These are phyloP conservation scores for Coprinopsis cinerea DNA, from an alignment of 768 basidiomycete genomes.

Conservation along the genomic window DNA sequence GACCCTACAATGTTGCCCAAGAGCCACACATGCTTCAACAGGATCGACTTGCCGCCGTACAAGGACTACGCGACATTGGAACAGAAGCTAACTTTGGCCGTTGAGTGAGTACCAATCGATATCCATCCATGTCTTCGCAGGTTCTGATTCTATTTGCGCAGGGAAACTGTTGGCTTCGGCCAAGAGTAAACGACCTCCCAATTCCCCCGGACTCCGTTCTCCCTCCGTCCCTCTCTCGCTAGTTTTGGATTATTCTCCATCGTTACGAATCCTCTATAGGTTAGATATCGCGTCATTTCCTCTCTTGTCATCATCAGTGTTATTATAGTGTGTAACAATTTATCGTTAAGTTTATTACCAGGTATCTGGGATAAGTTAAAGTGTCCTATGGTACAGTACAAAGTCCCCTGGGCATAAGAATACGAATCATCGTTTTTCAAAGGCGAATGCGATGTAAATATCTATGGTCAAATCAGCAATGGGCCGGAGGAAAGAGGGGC, in stretches of 20 bases:
- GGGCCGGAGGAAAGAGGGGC: background rate
- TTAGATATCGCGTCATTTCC: too few relatives aligned
- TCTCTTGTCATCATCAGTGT: background rate
- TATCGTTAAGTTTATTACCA: background rate
- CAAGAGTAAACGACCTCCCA: constrained; percentile 58
- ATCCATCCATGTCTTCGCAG: background rate
- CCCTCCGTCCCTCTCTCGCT: background rate
- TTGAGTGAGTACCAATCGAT: constrained; percentile 61
- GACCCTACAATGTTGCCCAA: constrained; percentile 96
- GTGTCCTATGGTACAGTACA: too few relatives aligned
- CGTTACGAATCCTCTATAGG: too few relatives aligned
- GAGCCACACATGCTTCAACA: constrained; percentile 94
- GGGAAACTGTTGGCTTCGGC: constrained; percentile 92
- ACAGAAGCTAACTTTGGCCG: constrained; percentile 90
- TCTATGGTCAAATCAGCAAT: constrained; percentile 41
- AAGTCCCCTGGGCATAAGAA: too few relatives aligned
- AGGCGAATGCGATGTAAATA: constrained; percentile 90
- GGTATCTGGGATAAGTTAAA: too few relatives aligned
- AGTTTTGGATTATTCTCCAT: too few relatives aligned
- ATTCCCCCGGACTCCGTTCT: background rate
- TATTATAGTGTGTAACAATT: background rate
- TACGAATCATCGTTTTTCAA: constrained; percentile 65
- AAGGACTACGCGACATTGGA: constrained; percentile 92
- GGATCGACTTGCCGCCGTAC: constrained; percentile 96
- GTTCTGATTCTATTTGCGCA: constrained; percentile 22